Evolutionary conservation across 2,329 filamentous ascomycete genomes (phyloP), one percentile per base, ranked within the genome.

Genomic region (Pyrenochaeta sp.): DNA sequence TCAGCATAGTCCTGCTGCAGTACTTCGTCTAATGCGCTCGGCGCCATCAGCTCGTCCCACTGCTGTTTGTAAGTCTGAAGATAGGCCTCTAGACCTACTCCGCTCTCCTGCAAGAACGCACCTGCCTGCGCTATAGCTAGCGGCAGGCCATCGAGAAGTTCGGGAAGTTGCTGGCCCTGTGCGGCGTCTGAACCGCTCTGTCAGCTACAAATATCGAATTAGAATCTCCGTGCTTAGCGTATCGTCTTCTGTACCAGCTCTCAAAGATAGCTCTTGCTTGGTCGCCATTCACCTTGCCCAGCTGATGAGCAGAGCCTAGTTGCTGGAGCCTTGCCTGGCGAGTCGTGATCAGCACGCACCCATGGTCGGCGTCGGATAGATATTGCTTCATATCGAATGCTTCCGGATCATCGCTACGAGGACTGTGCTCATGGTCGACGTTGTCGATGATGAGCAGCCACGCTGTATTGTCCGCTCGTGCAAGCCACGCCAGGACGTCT

Each of bases 51-150:
- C 27, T 57, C 40, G 27, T 35, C 47, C 62, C 55, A 66, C 35
- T 60, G 43, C 44, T 65, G 39, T 18, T 67, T 39, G 45, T 67
- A 65, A 50, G 61, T 55, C 18, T 41, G 17, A 3, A 64, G 41
- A 37, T 65, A 66, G 7, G 24, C 42, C 31, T 3, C 14, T 5
- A 60, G 17, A 2, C 32, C 27, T 17, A 59, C 44, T 41, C 51
- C 44, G 35, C 44, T 60, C 47, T 61, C 40, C 23, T 52, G 44
- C 20, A 63, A 37, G 24, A 55, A 63, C n/a, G 57, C 55, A 14
- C 58, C 53, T 10, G 58, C 60, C 35, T 59, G 48, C 7, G 48
- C 48, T 41, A 63, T 57, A 3, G 55, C 60, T 7, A 65, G 41
- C 4, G 55, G 61, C 7, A 63, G 39, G 37, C 60, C 57, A 19